phyloP scores from a whole-genome alignment of 2,329 filamentous ascomycete species.

The Penicillium decumbens region DNA sequence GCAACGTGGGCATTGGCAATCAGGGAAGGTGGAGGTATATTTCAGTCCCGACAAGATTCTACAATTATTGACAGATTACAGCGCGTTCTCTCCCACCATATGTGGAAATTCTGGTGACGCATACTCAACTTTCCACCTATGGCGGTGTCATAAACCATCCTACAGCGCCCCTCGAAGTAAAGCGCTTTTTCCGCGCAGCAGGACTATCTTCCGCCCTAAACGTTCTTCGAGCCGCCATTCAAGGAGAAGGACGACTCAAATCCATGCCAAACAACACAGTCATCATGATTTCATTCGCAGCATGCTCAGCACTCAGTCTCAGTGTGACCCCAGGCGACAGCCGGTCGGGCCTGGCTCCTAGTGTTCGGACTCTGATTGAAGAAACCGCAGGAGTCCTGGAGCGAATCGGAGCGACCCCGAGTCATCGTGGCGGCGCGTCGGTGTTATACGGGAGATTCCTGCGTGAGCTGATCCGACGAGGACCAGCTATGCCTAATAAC shows the following conservation, averaged over 20 bases:
- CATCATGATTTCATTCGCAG: constrained; percentile 73
- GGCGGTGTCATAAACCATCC: constrained; percentile 70
- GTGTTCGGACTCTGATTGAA: constrained; percentile 60
- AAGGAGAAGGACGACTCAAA: constrained; percentile 63
- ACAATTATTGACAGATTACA: constrained; percentile 8
- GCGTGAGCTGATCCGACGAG: constrained; percentile 45
- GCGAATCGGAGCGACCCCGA: constrained; percentile 61
- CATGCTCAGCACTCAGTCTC: constrained; percentile 63
- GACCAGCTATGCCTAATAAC: constrained; percentile 21
- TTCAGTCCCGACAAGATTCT: no score
- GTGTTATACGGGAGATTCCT: constrained; percentile 56
- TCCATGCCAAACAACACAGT: constrained; percentile 76
- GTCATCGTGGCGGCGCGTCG: constrained; percentile 64
- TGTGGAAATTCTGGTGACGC: constrained; percentile 68
- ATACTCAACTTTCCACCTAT: constrained; percentile 70
- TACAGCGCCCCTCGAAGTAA: constrained; percentile 64
- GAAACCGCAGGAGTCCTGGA: constrained; percentile 66
- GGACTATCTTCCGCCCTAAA: constrained; percentile 69
- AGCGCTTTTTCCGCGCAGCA: constrained; percentile 67
- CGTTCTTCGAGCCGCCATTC: constrained; percentile 67
- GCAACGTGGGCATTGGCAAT: constrained; percentile 58
- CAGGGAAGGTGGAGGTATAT: constrained; percentile 49
- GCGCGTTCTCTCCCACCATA: constrained; percentile 58
- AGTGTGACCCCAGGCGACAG: constrained; percentile 56
- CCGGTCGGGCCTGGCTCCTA: constrained; percentile 56